phyloP scores from a whole-genome alignment of 148 eudicot genomes.

The Camellia sinensis region DNA sequence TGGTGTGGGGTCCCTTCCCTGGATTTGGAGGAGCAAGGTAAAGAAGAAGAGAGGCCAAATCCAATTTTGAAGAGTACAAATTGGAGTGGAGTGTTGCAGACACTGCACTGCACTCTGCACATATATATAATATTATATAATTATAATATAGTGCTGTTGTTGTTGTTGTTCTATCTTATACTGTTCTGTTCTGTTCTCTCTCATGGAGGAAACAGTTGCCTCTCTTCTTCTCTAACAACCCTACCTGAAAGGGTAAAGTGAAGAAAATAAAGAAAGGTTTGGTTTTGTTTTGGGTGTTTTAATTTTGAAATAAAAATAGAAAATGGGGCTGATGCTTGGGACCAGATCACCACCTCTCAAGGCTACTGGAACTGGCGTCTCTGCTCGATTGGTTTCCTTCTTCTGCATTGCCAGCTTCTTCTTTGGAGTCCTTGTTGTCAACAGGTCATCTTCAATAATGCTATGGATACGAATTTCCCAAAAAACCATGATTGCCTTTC shows the following conservation, averaged over 20 bases:
- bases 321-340: slow-evolving; percentile 27
- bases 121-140: too few relatives aligned
- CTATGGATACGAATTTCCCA: too few relatives aligned
- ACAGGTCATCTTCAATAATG: slow-evolving; percentile 31
- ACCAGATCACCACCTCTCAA: slow-evolving; percentile 29
- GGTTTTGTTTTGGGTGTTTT: background rate
- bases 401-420: slow-evolving; percentile 56
- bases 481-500: too few relatives aligned
- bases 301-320: background rate
- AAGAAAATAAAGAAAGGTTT: slow-evolving; percentile 3
- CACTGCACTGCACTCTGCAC: background rate
- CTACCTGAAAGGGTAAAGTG: background rate
- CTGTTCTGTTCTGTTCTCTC: background rate
- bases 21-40: too few relatives aligned
- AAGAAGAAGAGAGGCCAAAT: too few relatives aligned
- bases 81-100: background rate
- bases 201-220: background rate
- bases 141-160: background rate
- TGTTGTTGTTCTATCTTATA: background rate
- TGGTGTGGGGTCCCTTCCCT: too few relatives aligned
- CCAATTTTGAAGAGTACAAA: too few relatives aligned
- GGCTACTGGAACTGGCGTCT: slow-evolving; percentile 35
- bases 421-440: slow-evolving; percentile 46
- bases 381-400: slow-evolving; percentile 38
- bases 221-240: background rate